Evolutionary conservation across 2,329 filamentous ascomycete genomes (phyloP), one percentile per base, ranked within the genome.

Genomic region (Pseudomassariella vexata): DNA sequence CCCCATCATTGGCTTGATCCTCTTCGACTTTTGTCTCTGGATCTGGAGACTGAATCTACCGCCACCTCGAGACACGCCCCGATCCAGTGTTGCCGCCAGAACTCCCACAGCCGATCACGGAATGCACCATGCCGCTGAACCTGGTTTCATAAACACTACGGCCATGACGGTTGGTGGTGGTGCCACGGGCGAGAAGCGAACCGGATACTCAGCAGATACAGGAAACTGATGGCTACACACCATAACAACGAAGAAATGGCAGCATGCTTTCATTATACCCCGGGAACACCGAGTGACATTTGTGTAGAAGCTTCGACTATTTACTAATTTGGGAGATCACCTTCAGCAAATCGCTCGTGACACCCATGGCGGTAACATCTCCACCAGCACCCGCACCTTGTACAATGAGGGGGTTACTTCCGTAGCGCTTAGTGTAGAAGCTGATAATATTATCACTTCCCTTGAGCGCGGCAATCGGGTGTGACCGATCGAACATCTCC

Each of bases 371-470:
- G 20, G 92, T 98, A 32, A 96, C 88, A 26, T 95, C 89, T 43
- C 85, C 89, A 48, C 92, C 92, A 17, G 92, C 92, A 39, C 89
- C 92, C 21, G 87, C 88, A 38, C 92, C 92, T 66, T 96, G 90
- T 42, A 98, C 78, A 54, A 95, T 95, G 41, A 98, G 69, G 25
- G 92, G 89, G 61, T 90, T 94, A 55, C 70, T 74, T 37, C 88
- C 88, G 55, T 98, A 98, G 50, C 92, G 76, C 70, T 94, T 84
- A 5, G 92, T 98, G 64, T 95, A 94, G 70, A 98, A 95, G 68
- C 82, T 94, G 56, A 98, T 95, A 57, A 98, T 94, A 68, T 98
- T 98, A 58, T 96, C 92, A 59, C 89, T 96, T 21, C 92, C 92
- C 73, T 95, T 94, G 36, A 98, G 71, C 28, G 85, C 83, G 10